Conservation (phyloP, 305 asterid genomes). For the Withania somnifera region DNA sequence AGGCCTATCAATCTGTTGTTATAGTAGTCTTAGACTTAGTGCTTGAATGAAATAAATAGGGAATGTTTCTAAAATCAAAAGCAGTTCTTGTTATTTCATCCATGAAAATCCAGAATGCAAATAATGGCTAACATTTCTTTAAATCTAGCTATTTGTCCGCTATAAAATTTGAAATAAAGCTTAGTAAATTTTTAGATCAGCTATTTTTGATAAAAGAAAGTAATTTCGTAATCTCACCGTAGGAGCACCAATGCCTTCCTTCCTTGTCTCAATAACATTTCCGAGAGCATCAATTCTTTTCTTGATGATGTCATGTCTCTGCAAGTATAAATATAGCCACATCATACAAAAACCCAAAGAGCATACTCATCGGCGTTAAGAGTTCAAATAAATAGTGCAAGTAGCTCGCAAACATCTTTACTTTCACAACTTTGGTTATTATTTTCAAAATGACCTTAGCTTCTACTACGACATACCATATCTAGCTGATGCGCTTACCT, state of each 20-base stretch:
- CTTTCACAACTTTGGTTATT: background rate
- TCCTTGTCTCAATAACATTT: slow-evolving; percentile 77
- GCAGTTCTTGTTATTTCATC: background rate
- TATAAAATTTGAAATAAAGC: background rate
- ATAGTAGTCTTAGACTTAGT: background rate
- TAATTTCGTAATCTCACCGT: slow-evolving; percentile 47
- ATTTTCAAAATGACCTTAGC: background rate
- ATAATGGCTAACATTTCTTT: background rate
- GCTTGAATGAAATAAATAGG: background rate
- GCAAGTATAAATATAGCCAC: slow-evolving; percentile 23
- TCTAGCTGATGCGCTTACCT: background rate
- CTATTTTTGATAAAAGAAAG: background rate
- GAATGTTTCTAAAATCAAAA: background rate
- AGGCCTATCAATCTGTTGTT: slow-evolving; percentile 60
- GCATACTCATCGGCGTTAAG: background rate
- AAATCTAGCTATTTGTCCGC: background rate
- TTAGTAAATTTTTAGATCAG: background rate
- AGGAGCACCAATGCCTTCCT: slow-evolving; percentile 80
- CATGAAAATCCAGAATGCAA: background rate
- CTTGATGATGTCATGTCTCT: slow-evolving; percentile 93
- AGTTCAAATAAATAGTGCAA: background rate
- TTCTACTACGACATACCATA: background rate
- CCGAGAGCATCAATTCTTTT: slow-evolving; percentile 85
- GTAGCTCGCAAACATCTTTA: background rate
- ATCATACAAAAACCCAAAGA: slow-evolving; percentile 3